phyloP scores from a whole-genome alignment of 805 yeast species.

The Zygoascus biomembranicola region DNA sequence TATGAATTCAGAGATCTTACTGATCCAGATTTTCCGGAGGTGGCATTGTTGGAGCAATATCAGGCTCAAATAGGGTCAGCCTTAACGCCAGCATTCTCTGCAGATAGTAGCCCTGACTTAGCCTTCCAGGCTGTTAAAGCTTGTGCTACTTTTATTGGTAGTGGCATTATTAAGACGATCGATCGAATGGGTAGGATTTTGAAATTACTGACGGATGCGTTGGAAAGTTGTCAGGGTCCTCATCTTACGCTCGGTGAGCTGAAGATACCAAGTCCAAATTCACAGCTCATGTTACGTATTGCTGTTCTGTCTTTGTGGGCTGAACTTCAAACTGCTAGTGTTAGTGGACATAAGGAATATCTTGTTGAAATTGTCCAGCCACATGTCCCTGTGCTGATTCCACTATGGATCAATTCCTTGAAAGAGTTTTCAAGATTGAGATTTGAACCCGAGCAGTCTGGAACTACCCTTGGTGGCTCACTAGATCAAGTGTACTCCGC shows the following conservation, averaged over 20 bases:
- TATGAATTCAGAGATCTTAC: slow-evolving; percentile 49
- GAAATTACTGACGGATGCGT: slow-evolving; percentile 53
- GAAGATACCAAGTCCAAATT: slow-evolving; percentile 27
- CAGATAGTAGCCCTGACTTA: slow-evolving; percentile 62
- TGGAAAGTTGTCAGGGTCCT: slow-evolving; percentile 45
- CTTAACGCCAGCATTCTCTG: slow-evolving; percentile 72
- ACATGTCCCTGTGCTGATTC: slow-evolving; percentile 52
- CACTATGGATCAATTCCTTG: slow-evolving; percentile 72
- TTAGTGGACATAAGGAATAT: slow-evolving; percentile 20
- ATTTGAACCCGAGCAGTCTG: slow-evolving; percentile 37
- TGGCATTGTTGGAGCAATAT: slow-evolving; percentile 74
- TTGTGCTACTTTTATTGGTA: slow-evolving; percentile 64
- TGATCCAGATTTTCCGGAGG: slow-evolving; percentile 67
- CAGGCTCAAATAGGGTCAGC: slow-evolving; percentile 94
- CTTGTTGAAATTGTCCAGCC: slow-evolving; percentile 36
- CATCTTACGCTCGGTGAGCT: slow-evolving; percentile 30
- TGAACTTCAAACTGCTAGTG: slow-evolving; percentile 25
- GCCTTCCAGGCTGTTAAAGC: slow-evolving; percentile 73
- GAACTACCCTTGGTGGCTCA: slow-evolving; percentile 19
- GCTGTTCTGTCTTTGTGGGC: slow-evolving; percentile 38
- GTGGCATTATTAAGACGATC: slow-evolving; percentile 43
- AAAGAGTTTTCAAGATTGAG: slow-evolving; percentile 65
- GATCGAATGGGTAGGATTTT: slow-evolving; percentile 47
- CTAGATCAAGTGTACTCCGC: slow-evolving; percentile 28
- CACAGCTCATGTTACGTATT: slow-evolving; percentile 28